These are phyloP conservation scores for Cystobasidium pallidum DNA, from an alignment of 1,284 basidiomycete species.

Conservation along the genomic window DNA sequence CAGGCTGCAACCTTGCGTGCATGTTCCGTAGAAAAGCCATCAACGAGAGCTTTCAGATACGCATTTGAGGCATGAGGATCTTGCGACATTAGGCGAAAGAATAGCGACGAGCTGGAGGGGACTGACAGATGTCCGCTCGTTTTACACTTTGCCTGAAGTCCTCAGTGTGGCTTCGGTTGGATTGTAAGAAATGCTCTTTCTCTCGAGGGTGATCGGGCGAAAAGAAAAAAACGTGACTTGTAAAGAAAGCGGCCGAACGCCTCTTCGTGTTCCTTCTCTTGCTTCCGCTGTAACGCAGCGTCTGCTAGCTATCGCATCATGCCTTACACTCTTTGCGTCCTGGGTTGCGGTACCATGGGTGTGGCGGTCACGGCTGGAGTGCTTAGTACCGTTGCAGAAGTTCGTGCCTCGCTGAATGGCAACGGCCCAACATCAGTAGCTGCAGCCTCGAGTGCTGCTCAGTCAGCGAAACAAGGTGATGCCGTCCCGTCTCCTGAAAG, in stretches of 20 bases:
- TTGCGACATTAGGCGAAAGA: neutral
- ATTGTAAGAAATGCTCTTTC: neutral
- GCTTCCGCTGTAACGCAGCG: too few relatives aligned
- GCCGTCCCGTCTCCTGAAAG: slow-evolving; percentile 19
- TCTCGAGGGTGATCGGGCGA: neutral
- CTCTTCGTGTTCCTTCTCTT: too few relatives aligned
- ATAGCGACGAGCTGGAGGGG: neutral
- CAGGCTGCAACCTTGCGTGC: slow-evolving; percentile 23
- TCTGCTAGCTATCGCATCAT: too few relatives aligned
- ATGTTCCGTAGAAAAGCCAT: slow-evolving; percentile 27
- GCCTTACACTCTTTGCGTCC: slow-evolving; percentile 50
- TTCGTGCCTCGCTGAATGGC: slow-evolving; percentile 52
- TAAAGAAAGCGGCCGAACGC: too few relatives aligned
- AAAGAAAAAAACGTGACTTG: slow-evolving; percentile 30
- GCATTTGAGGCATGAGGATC: neutral
- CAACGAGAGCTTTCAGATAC: slow-evolving; percentile 12
- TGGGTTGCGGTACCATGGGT: slow-evolving; percentile 99
- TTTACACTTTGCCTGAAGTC: too few relatives aligned
- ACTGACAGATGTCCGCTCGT: neutral
- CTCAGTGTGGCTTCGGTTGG: too few relatives aligned
- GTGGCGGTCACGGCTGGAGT: slow-evolving; percentile 92
- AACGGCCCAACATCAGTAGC: slow-evolving; percentile 10
- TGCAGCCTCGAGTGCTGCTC: slow-evolving; percentile 18
- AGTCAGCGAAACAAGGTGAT: slow-evolving; percentile 10
- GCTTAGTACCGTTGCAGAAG: slow-evolving; percentile 59